A percentile compares a stretch with the other conserved stretches of the same genome.
Evolutionary conservation across 768 basidiomycete genomes (phyloP).

Genomic region (Xerocomellus chrysenteron): DNA sequence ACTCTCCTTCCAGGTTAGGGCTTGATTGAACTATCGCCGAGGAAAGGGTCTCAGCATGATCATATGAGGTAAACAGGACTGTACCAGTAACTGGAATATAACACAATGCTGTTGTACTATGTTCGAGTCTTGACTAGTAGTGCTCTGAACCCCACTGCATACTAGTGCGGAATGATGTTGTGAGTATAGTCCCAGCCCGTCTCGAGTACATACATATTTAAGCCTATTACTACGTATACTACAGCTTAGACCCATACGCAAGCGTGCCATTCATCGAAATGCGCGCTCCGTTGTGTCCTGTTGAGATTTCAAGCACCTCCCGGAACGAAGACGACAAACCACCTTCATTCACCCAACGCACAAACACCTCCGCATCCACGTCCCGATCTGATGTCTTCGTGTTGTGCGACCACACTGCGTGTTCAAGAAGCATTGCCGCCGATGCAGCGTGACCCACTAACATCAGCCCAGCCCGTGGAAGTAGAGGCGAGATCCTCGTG

Average conservation of each 20-base stretch:
- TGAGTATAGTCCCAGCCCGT: too few species aligned
- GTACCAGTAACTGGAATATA: too few species aligned
- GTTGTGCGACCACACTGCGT: slow-evolving; percentile 58
- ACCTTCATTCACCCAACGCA: slow-evolving; percentile 48
- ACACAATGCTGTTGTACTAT: too few species aligned
- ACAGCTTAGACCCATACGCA: slow-evolving; percentile 6
- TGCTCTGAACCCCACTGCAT: too few species aligned
- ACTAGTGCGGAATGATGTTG: too few species aligned
- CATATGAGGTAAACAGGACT: too few species aligned
- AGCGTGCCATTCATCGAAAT: slow-evolving; percentile 16
- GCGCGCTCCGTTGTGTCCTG: not conserved
- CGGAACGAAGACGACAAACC: slow-evolving; percentile 30
- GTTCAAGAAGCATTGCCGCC: slow-evolving; percentile 56
- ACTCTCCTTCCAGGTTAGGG: too few species aligned
- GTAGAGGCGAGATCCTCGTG: slow-evolving; percentile 38
- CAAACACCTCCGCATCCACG: slow-evolving; percentile 52
- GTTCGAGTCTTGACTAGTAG: too few species aligned
- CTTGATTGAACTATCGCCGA: too few species aligned
- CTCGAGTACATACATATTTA: too few species aligned
- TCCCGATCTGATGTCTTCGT: slow-evolving; percentile 30
- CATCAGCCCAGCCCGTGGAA: slow-evolving; percentile 58
- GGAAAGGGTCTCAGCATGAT: too few species aligned
- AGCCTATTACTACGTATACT: too few species aligned
- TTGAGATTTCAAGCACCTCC: slow-evolving; percentile 20
- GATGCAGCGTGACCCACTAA: slow-evolving; percentile 57